Percentiles rank a stretch among this genome's conserved stretches.
phyloP scores from a whole-genome alignment of 129 eudicot genomes.

The Pittosporum tobira region DNA sequence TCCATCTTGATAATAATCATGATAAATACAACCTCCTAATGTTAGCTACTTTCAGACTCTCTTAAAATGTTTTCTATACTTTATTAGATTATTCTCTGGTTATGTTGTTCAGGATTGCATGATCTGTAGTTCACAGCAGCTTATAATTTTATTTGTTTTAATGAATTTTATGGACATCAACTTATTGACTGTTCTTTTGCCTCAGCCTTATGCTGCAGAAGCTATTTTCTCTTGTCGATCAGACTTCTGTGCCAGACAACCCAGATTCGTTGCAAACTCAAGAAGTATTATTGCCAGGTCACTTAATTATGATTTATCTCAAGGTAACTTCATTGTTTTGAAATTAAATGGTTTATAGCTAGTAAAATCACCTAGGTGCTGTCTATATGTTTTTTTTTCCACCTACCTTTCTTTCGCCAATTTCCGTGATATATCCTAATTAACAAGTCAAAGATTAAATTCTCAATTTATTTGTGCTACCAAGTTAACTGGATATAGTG shows the following conservation, averaged over 20 bases:
- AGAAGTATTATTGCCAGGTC: constrained; percentile 86
- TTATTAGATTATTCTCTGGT: not conserved
- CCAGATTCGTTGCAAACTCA: constrained; percentile 88
- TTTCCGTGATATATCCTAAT: no score
- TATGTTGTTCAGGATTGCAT: not conserved
- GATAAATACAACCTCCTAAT: constrained; percentile 87
- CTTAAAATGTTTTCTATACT: not conserved
- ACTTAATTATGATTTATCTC: constrained; percentile 60
- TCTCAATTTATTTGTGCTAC: not conserved
- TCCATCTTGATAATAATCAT: constrained; percentile 76
- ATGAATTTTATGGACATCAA: not conserved
- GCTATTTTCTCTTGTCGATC: constrained; percentile 80
- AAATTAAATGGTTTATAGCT: not conserved
- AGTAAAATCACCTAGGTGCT: not conserved
- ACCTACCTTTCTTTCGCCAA: no score
- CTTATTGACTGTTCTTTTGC: constrained; percentile 15
- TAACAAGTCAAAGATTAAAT: no score
- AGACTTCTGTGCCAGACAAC: constrained; percentile 87
- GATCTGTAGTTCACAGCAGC: not conserved
- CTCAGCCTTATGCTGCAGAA: constrained; percentile 90
- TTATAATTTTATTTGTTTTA: not conserved
- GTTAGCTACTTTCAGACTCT: constrained; percentile 39
- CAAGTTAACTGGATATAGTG: no score
- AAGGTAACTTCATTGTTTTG: constrained; percentile 38
- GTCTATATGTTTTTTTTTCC: not conserved